Evolutionary conservation across 202 grass and related monocot species (phyloP).

Genomic region (Eragrostis tef): DNA sequence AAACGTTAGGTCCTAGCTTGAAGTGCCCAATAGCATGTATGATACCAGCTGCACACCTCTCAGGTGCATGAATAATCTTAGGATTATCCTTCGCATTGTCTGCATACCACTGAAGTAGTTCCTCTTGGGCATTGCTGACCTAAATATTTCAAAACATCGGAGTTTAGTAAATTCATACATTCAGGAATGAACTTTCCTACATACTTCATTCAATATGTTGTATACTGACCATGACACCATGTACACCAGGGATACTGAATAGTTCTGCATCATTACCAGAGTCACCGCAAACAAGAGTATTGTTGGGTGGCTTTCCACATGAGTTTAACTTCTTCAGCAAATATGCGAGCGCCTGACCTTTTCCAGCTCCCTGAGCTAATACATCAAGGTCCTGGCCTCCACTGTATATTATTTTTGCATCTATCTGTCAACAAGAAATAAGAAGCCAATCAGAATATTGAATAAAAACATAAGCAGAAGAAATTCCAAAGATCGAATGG

Average conservation of each 20-base stretch:
- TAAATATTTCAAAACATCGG: conserved; percentile 50
- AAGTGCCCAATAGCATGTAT: conserved; percentile 90
- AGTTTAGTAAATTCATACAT: conserved; percentile 27
- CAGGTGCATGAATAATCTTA: conserved; percentile 79
- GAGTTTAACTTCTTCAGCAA: conserved; percentile 82
- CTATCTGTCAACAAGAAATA: conserved; percentile 61
- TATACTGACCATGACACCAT: conserved; percentile 91
- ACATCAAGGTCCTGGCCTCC: conserved; percentile 85
- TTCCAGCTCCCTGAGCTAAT: conserved; percentile 85
- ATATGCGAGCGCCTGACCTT: conserved; percentile 95
- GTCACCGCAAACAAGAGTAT: conserved; percentile 93
- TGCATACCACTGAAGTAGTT: conserved; percentile 84
- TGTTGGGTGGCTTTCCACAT: conserved; percentile 75
- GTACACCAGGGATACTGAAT: conserved; percentile 88
- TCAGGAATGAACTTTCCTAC: conserved; percentile 24
- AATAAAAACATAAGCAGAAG: neutral
- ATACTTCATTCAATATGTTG: conserved; percentile 32
- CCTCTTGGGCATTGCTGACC: conserved; percentile 92
- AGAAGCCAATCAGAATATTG: conserved; percentile 24
- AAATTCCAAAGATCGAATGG: conserved; percentile 21
- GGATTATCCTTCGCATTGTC: conserved; percentile 73
- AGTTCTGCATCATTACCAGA: conserved; percentile 96
- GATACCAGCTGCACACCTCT: conserved; percentile 90
- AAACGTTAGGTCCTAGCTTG: conserved; percentile 72
- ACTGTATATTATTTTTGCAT: conserved; percentile 97